Evolutionary conservation across 805 yeast genomes (phyloP), one percentile per base, ranked within the genome.

Genomic region (Yarrowia osloensis): DNA sequence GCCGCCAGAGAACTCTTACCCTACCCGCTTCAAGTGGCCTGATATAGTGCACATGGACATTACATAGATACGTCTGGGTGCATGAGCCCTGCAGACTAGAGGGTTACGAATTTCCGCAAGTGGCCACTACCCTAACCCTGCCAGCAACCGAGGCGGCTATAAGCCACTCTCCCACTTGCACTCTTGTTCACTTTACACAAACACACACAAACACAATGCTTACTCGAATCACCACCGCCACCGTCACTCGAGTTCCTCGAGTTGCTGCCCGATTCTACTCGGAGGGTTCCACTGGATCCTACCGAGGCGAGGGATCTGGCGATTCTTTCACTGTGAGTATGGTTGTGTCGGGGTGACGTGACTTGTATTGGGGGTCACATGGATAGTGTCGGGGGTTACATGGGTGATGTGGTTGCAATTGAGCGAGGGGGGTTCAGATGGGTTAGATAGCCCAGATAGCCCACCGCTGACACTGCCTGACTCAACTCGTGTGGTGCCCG

Each of bases 281-380:
- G 67, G 91, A 84, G 72, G 89, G 89, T 67, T 81, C 87, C 71
- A 81, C 87, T 62, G 89, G 89, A 70, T 78, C 86, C 47, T 81
- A 84, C 69, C 84, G 89, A 74, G 77, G 83, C 61, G 82, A 79
- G 61, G 84, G 83, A 65, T 77, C 82, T 62, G 80, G 81, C 54
- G 90, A 88, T 74, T 81, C 88, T 69, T 88, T 89, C 80, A 81
- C 85, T 73, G 84, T 81, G 74, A 72, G 84, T 80, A 11, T 35
- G 6, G 15, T 12, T 2, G 35, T 28, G 31, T 6, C 8, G 31
- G 11, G 13, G 35, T 2, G 35, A 31, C 9, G 35, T 31, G 11
- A 9, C n/a, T n/a, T n/a, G n/a, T n/a, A n/a, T n/a, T 28, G 29
- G 7, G 15, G 44, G 4, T 21, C 12, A 22, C 44, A 13, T 21